phyloP scores from a whole-genome alignment of 148 eudicot genomes.

The Chenopodium album region DNA sequence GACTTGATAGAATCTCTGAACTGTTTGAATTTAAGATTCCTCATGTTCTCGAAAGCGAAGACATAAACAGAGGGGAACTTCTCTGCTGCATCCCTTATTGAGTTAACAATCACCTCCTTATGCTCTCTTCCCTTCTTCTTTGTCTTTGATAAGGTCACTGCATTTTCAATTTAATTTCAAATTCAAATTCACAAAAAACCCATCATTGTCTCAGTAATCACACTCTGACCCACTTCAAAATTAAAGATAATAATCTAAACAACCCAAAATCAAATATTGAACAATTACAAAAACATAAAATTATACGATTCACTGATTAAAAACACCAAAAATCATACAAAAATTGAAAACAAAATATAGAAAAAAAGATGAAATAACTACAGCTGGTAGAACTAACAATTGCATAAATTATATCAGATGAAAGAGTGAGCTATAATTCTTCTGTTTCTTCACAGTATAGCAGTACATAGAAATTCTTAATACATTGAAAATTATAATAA shows the following conservation, averaged over 20 bases:
- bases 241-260: background rate
- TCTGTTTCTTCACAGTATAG: background rate
- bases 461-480: background rate
- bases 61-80: slow-evolving; percentile 64
- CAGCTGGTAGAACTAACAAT: too few species aligned
- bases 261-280: background rate
- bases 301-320: background rate
- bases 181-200: slow-evolving; percentile 4
- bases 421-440: too few species aligned
- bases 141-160: slow-evolving; percentile 91
- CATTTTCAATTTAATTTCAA: background rate
- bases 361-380: too few species aligned
- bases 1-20: slow-evolving; percentile 78
- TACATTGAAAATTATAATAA: background rate
- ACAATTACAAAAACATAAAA: background rate
- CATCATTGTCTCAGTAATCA: background rate
- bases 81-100: slow-evolving; percentile 73
- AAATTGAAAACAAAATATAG: too few species aligned
- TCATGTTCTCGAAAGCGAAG: slow-evolving; percentile 80
- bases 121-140: slow-evolving; percentile 90
- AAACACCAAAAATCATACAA: background rate
- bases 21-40: slow-evolving; percentile 90
- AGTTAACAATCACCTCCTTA: slow-evolving; percentile 60
- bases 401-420: too few species aligned
- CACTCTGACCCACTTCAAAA: background rate